Conservation (phyloP, 2,329 filamentous ascomycete species). For the Colletotrichum coccodes region DNA sequence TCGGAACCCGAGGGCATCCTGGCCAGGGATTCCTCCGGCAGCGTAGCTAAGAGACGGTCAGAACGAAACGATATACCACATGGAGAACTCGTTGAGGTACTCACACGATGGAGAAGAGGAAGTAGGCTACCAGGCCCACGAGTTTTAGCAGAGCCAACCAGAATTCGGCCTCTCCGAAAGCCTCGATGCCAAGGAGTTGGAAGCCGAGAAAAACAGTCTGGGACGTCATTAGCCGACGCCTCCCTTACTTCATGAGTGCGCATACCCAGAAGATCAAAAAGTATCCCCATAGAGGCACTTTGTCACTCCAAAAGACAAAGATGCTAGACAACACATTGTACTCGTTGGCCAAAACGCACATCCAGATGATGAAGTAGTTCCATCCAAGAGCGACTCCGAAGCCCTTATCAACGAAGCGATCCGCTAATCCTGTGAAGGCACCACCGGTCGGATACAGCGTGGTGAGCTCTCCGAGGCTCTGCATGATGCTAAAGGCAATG, state of each 20-base stretch:
- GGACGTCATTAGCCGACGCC: neutral
- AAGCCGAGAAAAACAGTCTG: constrained; percentile 70
- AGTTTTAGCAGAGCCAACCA: constrained; percentile 82
- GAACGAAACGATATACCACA: neutral
- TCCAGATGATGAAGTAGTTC: constrained; percentile 79
- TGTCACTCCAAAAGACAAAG: constrained; percentile 72
- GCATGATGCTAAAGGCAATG: constrained; percentile 75
- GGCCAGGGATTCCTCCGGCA: constrained; percentile 71
- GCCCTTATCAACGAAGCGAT: constrained; percentile 77
- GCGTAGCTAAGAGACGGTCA: constrained; percentile 58
- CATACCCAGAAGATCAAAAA: constrained; percentile 78
- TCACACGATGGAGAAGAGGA: constrained; percentile 76
- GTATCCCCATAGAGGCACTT: constrained; percentile 71
- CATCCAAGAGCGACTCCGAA: constrained; percentile 76
- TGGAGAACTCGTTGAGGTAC: constrained; percentile 30
- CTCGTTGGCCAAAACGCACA: constrained; percentile 73
- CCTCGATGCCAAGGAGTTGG: constrained; percentile 77
- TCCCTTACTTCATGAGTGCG: neutral
- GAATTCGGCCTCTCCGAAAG: constrained; percentile 84
- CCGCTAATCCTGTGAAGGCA: constrained; percentile 76
- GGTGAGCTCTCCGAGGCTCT: constrained; percentile 79
- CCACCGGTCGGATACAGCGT: constrained; percentile 78
- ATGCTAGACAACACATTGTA: constrained; percentile 77
- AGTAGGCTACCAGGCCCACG: constrained; percentile 75
- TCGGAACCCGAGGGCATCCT: constrained; percentile 69